phyloP scores from a whole-genome alignment of 2,329 filamentous ascomycete genomes.

The Aspergillus clavatus region DNA sequence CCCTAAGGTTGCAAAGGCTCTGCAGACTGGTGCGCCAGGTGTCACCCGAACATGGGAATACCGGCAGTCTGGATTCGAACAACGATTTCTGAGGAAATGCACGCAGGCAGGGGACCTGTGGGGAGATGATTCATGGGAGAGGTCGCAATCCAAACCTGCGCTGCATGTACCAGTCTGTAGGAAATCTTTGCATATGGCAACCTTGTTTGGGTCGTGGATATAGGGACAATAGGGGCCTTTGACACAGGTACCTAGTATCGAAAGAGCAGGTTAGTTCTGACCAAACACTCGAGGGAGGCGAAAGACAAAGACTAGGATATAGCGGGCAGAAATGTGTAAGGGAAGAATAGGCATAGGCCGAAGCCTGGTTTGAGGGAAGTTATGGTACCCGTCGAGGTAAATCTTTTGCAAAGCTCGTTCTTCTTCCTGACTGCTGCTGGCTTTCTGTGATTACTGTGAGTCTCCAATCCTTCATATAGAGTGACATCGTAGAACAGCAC shows the following conservation, averaged over 20 bases:
- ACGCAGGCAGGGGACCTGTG: constrained; percentile 83
- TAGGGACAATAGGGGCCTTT: constrained; percentile 77
- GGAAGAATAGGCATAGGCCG: constrained; percentile 10
- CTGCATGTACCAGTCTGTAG: constrained; percentile 73
- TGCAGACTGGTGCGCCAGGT: constrained; percentile 73
- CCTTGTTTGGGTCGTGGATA: constrained; percentile 77
- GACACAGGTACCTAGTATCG: constrained; percentile 67
- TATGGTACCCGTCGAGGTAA: constrained; percentile 51
- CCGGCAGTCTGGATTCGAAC: constrained; percentile 77
- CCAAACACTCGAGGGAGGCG: constrained; percentile 27
- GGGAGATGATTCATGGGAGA: constrained; percentile 80
- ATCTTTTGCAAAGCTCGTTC: constrained; percentile 66
- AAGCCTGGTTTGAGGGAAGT: constrained; percentile 27
- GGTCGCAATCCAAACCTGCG: constrained; percentile 74
- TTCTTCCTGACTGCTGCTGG: constrained; percentile 59
- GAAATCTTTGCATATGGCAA: constrained; percentile 85
- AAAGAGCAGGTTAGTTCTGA: constrained; percentile 31
- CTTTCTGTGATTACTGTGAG: constrained; percentile 25
- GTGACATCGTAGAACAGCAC: constrained; percentile 49
- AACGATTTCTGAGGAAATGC: constrained; percentile 85
- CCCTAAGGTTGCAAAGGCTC: constrained; percentile 75
- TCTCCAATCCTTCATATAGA: constrained; percentile 6
- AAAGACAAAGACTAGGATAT: neutral
- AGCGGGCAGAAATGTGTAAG: constrained; percentile 16
- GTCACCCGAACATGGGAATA: constrained; percentile 81